These are phyloP conservation scores for Aspergillus aculeatus DNA, from an alignment of 2,329 filamentous ascomycete genomes.

Conservation along the genomic window DNA sequence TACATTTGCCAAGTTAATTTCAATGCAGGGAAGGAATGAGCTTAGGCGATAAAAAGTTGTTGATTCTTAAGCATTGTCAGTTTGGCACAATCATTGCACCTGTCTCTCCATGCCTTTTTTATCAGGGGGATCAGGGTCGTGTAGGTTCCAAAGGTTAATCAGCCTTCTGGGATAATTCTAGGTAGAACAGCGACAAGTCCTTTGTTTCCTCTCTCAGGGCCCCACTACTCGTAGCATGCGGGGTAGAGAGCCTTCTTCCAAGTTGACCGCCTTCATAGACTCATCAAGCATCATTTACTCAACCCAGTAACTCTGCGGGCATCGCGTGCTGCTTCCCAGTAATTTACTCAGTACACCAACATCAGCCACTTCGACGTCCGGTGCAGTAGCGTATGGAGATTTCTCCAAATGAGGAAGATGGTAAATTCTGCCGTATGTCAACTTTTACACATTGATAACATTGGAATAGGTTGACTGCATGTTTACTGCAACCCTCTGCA, in stretches of 20 bases:
- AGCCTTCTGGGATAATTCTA: not conserved
- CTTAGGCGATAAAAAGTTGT: not conserved
- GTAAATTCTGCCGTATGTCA: not conserved
- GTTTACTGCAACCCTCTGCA: not conserved
- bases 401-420: not conserved
- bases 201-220: not conserved
- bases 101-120: too few species aligned
- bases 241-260: not conserved
- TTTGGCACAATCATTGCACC: too few species aligned
- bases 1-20: not conserved
- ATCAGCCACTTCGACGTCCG: not conserved
- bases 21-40: not conserved
- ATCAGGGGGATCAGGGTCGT: too few species aligned
- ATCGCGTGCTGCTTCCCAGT: not conserved
- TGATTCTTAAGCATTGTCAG: too few species aligned
- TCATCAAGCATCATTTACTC: not conserved
- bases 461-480: not conserved
- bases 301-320: too few species aligned
- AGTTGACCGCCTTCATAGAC: not conserved
- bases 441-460: not conserved
- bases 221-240: not conserved
- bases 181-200: not conserved
- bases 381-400: not conserved
- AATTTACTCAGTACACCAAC: not conserved
- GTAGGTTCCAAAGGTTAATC: too few species aligned